Percentiles rank a stretch among this genome's conserved stretches.
Evolutionary conservation across 495 filamentous ascomycete genomes (phyloP).

Genomic region (Mycothermus thermophilus): DNA sequence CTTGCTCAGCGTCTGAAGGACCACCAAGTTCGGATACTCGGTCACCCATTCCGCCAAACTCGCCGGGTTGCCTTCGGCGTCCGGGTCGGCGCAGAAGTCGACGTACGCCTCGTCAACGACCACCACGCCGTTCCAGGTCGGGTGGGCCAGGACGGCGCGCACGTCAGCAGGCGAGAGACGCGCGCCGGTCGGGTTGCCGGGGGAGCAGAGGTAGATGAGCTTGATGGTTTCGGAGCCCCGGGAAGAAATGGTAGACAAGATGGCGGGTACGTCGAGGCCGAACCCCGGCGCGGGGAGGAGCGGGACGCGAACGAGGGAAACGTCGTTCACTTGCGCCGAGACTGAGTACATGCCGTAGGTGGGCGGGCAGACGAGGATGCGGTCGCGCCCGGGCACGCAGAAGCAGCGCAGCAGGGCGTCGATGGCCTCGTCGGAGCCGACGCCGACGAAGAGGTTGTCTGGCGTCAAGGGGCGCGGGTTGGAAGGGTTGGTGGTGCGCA

Average conservation of each 20-base stretch:
- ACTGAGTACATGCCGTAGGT: constrained; percentile 98
- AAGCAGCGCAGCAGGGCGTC: constrained; percentile 87
- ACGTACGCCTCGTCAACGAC: constrained; percentile 94
- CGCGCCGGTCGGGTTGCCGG: constrained; percentile 82
- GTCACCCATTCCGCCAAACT: constrained; percentile 85
- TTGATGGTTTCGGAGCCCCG: constrained; percentile 46
- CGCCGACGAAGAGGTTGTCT: constrained; percentile 81
- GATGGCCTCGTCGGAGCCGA: constrained; percentile 92
- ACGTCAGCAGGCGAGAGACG: constrained; percentile 67
- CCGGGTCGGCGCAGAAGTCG: too few species aligned
- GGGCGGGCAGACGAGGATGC: constrained; percentile 84
- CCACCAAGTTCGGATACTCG: constrained; percentile 91
- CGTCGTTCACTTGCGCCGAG: constrained; percentile 83
- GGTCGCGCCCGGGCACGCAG: constrained; percentile 73
- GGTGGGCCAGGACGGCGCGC: constrained; percentile 60
- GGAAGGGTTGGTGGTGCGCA: constrained; percentile 77
- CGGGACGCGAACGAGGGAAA: constrained; percentile 71
- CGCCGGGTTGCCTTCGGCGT: constrained; percentile 51
- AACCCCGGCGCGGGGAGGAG: constrained; percentile 50
- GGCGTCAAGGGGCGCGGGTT: constrained; percentile 60
- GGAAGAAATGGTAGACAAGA: constrained; percentile 47
- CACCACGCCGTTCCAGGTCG: constrained; percentile 89
- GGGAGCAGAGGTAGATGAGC: constrained; percentile 79
- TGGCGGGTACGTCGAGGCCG: constrained; percentile 51
- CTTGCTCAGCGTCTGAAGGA: constrained; percentile 96